Evolutionary conservation across 371 early-diverging fungal species (phyloP), one percentile per base, ranked within the genome.

Genomic region (Lichtheimia hyalospora): DNA sequence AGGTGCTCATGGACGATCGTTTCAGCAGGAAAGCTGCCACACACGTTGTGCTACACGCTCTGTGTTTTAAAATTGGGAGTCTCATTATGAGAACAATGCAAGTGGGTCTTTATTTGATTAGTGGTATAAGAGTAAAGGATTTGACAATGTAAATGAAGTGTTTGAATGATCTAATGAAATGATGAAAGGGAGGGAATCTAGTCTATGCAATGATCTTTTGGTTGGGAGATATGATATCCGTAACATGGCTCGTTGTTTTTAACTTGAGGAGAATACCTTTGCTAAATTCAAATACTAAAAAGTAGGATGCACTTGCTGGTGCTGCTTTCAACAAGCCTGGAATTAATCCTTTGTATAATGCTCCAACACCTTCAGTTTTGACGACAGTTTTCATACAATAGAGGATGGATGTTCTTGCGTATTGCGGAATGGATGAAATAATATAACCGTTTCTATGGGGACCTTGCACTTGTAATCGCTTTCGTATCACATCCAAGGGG

Each of bases 401-500:
- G 52, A 51, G 15, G n/a, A 25, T 27, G 8, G 25, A 73, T 4
- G 84, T 74, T 5, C 43, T 18, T 46, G 66, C 10, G 71, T 88
- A 77, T n/a, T 63, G 50, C 12, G 86, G 89, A 15, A 88, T 70
- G 21, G 64, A 62, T 15, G 71, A 62, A 23, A 76, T 55, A 0
- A 83, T 70, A 67, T 81, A 84, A 39, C 71, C 68, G 40, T 64
- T 63, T 51, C 79, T 63, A 21, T 66, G 63, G 8, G 91, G 88
- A 7, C 91, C 90, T 72, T 95, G 93, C 8, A 92, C 82, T 65
- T 89, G 90, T 39, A 92, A 52, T 34, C 92, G 77, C 61, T 91
- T 90, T 46, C 92, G 75, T 6, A 96, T 85, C 25, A 92, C 82
- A 71, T 97, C 98, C 57, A 97, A 75, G 0, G 97, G 97, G 81